Conservation (phyloP, 768 basidiomycete species). For the Galerina marginata region DNA sequence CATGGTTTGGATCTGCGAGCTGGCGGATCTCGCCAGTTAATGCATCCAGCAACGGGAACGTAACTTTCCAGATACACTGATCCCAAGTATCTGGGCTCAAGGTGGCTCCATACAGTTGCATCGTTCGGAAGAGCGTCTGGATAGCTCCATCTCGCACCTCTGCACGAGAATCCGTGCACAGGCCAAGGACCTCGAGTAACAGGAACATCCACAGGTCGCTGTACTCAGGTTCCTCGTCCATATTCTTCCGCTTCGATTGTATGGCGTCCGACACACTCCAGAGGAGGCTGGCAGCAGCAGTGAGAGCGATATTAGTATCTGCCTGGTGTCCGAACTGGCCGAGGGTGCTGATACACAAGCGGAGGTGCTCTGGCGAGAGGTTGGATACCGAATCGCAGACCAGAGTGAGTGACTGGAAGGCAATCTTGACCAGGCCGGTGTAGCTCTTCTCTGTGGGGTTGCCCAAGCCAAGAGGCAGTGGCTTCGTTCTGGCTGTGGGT, state of each 20-base stretch:
- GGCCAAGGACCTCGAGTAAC: constrained; percentile 78
- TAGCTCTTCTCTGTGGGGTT: constrained; percentile 72
- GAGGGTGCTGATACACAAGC: constrained; percentile 87
- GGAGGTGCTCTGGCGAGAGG: constrained; percentile 80
- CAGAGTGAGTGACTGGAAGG: constrained; percentile 91
- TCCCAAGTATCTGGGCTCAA: constrained; percentile 87
- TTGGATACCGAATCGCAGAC: constrained; percentile 92
- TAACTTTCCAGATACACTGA: constrained; percentile 88
- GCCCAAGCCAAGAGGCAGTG: constrained; percentile 56
- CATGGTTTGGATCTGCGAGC: constrained; percentile 30
- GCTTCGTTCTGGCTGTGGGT: constrained; percentile 26
- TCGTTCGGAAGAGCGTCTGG: constrained; percentile 91
- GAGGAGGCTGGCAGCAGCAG: constrained; percentile 89
- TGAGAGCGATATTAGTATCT: constrained; percentile 95
- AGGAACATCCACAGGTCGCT: constrained; percentile 95
- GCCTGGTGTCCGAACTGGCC: constrained; percentile 91
- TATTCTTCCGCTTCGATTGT: constrained; percentile 76
- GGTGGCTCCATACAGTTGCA: constrained; percentile 92
- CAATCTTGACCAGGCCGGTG: constrained; percentile 82
- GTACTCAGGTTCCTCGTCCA: constrained; percentile 71
- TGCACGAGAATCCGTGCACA: constrained; percentile 81
- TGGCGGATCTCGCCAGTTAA: constrained; percentile 62
- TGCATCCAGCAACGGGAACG: constrained; percentile 84
- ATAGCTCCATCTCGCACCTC: constrained; percentile 95
- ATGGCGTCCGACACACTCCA: constrained; percentile 98